Conservation (phyloP, 179 eudicot species). For the Drosera spatulata region DNA sequence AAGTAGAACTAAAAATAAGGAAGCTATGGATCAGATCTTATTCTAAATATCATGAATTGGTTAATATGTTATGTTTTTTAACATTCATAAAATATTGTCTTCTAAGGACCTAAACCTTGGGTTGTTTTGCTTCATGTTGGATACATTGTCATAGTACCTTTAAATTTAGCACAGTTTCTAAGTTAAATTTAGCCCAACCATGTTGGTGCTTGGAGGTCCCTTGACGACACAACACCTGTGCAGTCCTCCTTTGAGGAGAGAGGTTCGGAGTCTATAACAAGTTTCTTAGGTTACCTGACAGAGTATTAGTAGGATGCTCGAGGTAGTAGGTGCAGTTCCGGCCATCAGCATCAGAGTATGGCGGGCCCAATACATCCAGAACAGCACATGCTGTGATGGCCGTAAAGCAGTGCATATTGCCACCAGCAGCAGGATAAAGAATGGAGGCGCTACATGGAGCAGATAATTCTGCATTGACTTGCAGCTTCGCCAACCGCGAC, state of each 20-base stretch:
- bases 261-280: neutral
- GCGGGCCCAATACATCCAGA: conserved; percentile 81
- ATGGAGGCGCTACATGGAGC: conserved; percentile 76
- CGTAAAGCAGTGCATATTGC: conserved; percentile 87
- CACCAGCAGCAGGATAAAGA: conserved; percentile 79
- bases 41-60: no score
- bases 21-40: no score
- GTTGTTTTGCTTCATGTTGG: no score
- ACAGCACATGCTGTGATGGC: conserved; percentile 80
- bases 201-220: no score
- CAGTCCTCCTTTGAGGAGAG: neutral
- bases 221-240: neutral
- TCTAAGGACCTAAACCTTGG: no score
- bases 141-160: no score
- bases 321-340: conserved; percentile 74
- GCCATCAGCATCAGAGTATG: conserved; percentile 77
- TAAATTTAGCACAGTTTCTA: no score
- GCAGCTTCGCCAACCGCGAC: conserved; percentile 51
- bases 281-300: conserved; percentile 32
- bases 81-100: no score
- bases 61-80: no score
- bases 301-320: conserved; percentile 38
- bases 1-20: no score
- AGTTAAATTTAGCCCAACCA: no score
- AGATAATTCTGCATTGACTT: conserved; percentile 43